Percentiles rank a stretch among this genome's conserved stretches.
phyloP scores from a whole-genome alignment of 768 basidiomycete genomes.

The Boletus fagicola region DNA sequence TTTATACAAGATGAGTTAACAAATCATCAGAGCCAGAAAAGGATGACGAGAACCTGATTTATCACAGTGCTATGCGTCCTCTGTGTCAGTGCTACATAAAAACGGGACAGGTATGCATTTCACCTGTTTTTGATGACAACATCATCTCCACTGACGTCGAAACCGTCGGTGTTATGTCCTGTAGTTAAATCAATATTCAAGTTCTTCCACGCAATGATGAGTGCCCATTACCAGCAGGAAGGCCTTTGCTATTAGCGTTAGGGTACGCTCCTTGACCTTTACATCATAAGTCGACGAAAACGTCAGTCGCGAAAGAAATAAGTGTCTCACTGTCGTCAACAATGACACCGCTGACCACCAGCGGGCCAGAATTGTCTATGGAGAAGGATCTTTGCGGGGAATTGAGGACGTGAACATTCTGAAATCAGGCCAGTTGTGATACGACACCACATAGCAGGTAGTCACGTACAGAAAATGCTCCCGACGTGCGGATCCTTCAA shows the following conservation, averaged over 20 bases:
- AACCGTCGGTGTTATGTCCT: conserved; percentile 53
- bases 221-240: conserved; percentile 41
- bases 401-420: conserved; percentile 41
- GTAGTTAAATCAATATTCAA: neutral
- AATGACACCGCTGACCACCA: conserved; percentile 45
- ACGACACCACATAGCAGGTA: neutral
- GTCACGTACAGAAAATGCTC: conserved; percentile 35
- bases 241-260: conserved; percentile 49
- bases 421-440: neutral
- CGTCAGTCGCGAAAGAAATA: neutral
- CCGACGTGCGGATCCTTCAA: conserved; percentile 40
- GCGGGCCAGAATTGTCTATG: conserved; percentile 26
- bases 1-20: neutral
- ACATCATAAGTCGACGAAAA: neutral
- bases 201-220: neutral
- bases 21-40: neutral
- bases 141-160: conserved; percentile 40
- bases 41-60: conserved; percentile 24
- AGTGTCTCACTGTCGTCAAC: conserved; percentile 55
- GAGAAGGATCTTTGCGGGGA: conserved; percentile 37
- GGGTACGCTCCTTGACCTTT: conserved; percentile 52
- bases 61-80: conserved; percentile 14
- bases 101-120: neutral
- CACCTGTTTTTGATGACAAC: conserved; percentile 35
- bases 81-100: neutral